phyloP scores from a whole-genome alignment of 257 asterid genomes.

The Craterostigma plantagineum region DNA sequence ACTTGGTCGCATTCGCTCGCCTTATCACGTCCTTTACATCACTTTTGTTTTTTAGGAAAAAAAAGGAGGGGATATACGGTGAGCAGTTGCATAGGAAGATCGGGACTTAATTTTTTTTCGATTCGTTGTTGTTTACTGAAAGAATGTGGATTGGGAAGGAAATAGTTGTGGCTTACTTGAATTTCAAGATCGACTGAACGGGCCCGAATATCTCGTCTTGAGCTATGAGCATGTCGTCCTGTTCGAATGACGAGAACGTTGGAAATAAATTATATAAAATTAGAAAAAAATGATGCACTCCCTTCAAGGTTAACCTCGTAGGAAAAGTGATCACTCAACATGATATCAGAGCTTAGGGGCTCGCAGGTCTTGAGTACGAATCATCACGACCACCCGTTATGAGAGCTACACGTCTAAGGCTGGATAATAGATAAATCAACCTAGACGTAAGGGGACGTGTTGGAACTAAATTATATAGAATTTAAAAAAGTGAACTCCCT shows the following conservation, averaged over 20 bases:
- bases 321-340: too few species aligned
- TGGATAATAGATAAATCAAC: too few species aligned
- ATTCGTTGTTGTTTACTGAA: background rate
- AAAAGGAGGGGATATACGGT: background rate
- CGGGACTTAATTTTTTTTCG: background rate
- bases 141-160: background rate
- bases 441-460: too few species aligned
- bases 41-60: conserved; percentile 12
- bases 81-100: background rate
- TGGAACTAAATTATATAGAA: too few species aligned
- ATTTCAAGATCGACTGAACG: conserved; percentile 56
- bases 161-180: conserved; percentile 30
- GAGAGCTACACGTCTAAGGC: too few species aligned
- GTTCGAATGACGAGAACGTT: conserved; percentile 5
- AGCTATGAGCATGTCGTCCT: conserved; percentile 68
- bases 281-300: too few species aligned
- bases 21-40: conserved; percentile 45
- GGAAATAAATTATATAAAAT: background rate
- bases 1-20: conserved; percentile 45
- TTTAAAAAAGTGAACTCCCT: too few species aligned
- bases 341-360: too few species aligned
- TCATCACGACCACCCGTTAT: too few species aligned
- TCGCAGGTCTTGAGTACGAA: too few species aligned
- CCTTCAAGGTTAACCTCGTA: too few species aligned
- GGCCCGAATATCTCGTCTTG: conserved; percentile 74